phyloP scores from a whole-genome alignment of 257 asterid genomes.

The Nicotiana undulata region DNA sequence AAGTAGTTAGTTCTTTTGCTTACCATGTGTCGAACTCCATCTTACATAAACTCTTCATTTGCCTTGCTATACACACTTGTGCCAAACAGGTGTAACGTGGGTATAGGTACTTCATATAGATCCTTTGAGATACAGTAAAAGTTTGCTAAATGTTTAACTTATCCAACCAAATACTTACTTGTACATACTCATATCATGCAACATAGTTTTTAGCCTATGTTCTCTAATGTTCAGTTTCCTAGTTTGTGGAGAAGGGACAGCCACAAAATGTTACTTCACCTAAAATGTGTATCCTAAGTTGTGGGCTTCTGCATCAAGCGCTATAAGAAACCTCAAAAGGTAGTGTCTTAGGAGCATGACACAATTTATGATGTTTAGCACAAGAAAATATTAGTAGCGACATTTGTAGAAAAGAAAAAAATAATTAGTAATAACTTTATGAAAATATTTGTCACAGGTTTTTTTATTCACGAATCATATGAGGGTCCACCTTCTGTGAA shows the following conservation, averaged over 20 bases:
- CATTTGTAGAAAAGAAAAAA: neutral
- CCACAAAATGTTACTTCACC: neutral
- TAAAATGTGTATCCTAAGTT: neutral
- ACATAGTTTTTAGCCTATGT: neutral
- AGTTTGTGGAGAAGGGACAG: neutral
- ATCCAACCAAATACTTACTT: neutral
- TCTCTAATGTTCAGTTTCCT: neutral
- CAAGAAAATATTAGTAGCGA: neutral
- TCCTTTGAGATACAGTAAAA: neutral
- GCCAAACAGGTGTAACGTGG: neutral
- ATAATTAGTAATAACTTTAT: neutral
- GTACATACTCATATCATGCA: neutral
- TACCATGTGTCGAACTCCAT: neutral
- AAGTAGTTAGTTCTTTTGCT: neutral
- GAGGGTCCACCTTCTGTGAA: neutral
- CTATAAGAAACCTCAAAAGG: neutral
- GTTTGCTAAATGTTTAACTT: neutral
- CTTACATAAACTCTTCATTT: neutral
- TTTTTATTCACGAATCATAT: neutral
- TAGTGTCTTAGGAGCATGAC: neutral
- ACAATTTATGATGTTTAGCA: neutral
- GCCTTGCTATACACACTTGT: neutral
- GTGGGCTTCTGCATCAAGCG: neutral
- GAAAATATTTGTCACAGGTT: neutral
- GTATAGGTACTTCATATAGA: neutral